A percentile compares a stretch with the other conserved stretches of the same genome.
Conservation (phyloP, 768 basidiomycete genomes). For the Glaciozyma antarctica region DNA sequence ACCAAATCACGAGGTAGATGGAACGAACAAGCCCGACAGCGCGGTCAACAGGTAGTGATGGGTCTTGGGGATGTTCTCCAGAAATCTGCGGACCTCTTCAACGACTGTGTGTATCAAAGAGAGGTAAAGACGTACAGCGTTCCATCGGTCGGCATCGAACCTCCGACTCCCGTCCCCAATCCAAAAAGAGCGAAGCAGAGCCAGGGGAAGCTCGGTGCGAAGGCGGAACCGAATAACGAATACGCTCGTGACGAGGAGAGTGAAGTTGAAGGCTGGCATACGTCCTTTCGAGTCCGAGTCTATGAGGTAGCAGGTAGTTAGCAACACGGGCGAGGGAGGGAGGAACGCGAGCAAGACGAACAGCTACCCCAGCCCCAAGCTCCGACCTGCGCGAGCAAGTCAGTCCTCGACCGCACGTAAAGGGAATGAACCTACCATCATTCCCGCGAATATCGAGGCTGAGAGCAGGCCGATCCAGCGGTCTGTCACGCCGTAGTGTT, state of each 20-base stretch:
- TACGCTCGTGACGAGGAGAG: conserved; percentile 76
- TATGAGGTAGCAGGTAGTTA: conserved; percentile 27
- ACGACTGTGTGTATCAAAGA: background rate
- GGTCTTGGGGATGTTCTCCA: conserved; percentile 86
- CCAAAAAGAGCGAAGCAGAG: conserved; percentile 74
- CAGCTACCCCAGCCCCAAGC: conserved; percentile 62
- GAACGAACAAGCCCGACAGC: conserved; percentile 62
- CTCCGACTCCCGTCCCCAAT: conserved; percentile 87
- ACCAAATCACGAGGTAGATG: no score
- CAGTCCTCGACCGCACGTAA: background rate
- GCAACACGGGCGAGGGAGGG: background rate
- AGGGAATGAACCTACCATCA: conserved; percentile 80
- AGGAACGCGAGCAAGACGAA: conserved; percentile 38
- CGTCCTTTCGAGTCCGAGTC: conserved; percentile 84
- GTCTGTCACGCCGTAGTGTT: conserved; percentile 69
- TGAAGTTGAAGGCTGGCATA: conserved; percentile 81
- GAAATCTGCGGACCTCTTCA: conserved; percentile 40
- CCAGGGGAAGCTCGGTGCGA: conserved; percentile 56
- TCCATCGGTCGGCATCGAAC: conserved; percentile 82
- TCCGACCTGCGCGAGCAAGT: conserved; percentile 2
- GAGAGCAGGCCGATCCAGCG: conserved; percentile 70
- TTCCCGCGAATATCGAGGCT: conserved; percentile 84
- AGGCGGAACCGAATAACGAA: conserved; percentile 76
- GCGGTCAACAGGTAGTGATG: conserved; percentile 87
- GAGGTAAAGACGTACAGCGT: conserved; percentile 44